phyloP scores from a whole-genome alignment of 306 rosid genomes.

The Sophora flavescens region DNA sequence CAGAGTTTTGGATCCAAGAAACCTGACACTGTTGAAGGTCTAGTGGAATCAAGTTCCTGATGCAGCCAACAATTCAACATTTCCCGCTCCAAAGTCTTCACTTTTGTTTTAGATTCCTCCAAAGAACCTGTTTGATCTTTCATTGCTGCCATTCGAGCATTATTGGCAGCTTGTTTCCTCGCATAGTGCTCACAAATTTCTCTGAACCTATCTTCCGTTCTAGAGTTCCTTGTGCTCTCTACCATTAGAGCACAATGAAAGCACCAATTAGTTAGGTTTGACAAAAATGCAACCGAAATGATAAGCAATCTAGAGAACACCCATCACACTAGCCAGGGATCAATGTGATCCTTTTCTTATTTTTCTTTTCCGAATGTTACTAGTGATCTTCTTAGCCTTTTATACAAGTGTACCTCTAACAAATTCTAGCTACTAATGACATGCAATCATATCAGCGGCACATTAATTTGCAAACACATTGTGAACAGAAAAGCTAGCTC shows the following conservation, averaged over 20 bases:
- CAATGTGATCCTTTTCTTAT: not conserved
- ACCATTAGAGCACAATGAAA: not conserved
- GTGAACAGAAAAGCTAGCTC: not conserved
- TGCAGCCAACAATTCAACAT: not conserved
- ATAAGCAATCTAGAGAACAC: not conserved
- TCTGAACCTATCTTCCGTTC: not conserved
- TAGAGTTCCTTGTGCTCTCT: not conserved
- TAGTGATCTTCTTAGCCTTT: not conserved
- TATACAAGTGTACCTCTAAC: not conserved
- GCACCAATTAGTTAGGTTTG: not conserved
- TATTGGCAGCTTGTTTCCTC: not conserved
- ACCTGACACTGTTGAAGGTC: not conserved
- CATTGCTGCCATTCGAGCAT: not conserved
- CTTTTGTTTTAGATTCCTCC: not conserved
- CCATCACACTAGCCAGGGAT: not conserved
- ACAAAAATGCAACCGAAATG: not conserved
- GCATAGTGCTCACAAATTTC: not conserved
- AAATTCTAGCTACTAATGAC: too few species aligned
- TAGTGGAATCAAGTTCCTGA: not conserved
- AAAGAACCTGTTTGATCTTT: not conserved
- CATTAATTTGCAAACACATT: slow-evolving; percentile 7
- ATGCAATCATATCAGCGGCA: slow-evolving; percentile 1
- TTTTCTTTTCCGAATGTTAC: not conserved
- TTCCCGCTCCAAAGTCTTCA: not conserved
- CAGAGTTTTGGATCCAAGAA: not conserved